phyloP scores from a whole-genome alignment of 306 rosid species.

The Lupinus albus region DNA sequence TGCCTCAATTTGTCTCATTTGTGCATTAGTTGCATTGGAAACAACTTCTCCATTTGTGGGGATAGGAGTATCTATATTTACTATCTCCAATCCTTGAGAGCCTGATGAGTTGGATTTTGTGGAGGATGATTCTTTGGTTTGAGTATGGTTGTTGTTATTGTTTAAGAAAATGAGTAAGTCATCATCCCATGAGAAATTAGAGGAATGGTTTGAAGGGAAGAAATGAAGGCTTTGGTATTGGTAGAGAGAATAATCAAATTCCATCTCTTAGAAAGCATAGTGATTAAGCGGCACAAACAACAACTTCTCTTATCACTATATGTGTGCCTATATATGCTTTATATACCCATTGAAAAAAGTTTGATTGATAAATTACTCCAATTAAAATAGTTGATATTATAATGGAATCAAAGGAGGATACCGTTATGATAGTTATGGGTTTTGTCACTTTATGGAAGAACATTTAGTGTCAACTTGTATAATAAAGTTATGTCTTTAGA shows the following conservation, averaged over 20 bases:
- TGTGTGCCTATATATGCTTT: neutral
- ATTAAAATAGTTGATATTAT: conserved; percentile 32
- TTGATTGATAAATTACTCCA: neutral
- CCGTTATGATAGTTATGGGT: conserved; percentile 29
- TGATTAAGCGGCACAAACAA: neutral
- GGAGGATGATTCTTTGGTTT: conserved; percentile 31
- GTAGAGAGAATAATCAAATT: conserved; percentile 38
- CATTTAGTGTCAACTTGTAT: conserved; percentile 30
- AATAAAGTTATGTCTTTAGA: neutral
- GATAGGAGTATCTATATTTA: no score
- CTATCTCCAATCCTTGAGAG: neutral
- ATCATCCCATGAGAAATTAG: conserved; percentile 38
- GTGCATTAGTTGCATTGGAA: no score
- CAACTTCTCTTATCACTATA: neutral
- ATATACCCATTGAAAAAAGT: conserved; percentile 30
- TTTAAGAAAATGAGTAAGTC: conserved; percentile 17
- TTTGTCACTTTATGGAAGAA: neutral
- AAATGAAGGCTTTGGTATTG: conserved; percentile 29
- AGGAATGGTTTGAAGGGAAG: conserved; percentile 32
- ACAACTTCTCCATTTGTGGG: no score
- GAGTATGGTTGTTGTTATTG: neutral
- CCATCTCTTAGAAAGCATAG: conserved; percentile 24
- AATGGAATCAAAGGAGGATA: neutral
- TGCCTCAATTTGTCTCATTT: neutral
- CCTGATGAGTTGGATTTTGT: conserved; percentile 32